Conservation (phyloP, 257 asterid genomes). For the Jaltomata sinuosa region DNA sequence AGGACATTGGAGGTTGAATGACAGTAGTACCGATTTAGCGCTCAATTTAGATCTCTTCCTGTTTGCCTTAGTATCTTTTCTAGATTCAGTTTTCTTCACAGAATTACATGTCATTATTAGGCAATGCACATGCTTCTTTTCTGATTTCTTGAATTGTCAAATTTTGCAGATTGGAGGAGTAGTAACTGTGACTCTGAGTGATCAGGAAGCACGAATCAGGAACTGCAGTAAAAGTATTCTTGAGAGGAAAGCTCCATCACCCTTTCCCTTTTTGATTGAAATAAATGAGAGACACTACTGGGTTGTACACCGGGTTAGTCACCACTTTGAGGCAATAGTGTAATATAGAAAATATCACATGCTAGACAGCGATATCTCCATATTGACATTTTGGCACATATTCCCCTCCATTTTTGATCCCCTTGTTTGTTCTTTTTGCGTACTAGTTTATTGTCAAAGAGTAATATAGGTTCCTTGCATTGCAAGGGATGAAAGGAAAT, state of each 20-base stretch:
- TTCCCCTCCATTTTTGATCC: background rate
- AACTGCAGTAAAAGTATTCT: slow-evolving; percentile 49
- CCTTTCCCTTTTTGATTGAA: slow-evolving; percentile 75
- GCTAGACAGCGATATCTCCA: background rate
- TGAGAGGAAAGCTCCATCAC: slow-evolving; percentile 55
- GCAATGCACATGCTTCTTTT: background rate
- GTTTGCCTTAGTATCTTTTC: background rate
- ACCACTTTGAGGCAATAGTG: background rate
- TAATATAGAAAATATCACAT: background rate
- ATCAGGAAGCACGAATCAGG: slow-evolving; percentile 50
- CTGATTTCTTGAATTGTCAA: background rate
- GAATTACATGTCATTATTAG: background rate
- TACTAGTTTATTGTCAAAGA: background rate
- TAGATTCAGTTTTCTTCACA: background rate
- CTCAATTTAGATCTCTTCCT: background rate
- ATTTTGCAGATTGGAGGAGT: slow-evolving; percentile 65
- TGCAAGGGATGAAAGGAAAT: background rate
- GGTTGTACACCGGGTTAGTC: slow-evolving; percentile 69
- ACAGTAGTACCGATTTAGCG: background rate
- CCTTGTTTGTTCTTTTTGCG: background rate
- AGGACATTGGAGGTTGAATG: background rate
- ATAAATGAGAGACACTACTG: slow-evolving; percentile 61
- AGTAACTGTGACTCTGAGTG: slow-evolving; percentile 41
- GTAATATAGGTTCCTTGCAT: background rate
- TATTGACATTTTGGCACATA: background rate